Percentiles rank a stretch among this genome's conserved stretches.
Evolutionary conservation across 129 eudicot genomes (phyloP).

Genomic region (Rutidosis leptorrhynchoides): DNA sequence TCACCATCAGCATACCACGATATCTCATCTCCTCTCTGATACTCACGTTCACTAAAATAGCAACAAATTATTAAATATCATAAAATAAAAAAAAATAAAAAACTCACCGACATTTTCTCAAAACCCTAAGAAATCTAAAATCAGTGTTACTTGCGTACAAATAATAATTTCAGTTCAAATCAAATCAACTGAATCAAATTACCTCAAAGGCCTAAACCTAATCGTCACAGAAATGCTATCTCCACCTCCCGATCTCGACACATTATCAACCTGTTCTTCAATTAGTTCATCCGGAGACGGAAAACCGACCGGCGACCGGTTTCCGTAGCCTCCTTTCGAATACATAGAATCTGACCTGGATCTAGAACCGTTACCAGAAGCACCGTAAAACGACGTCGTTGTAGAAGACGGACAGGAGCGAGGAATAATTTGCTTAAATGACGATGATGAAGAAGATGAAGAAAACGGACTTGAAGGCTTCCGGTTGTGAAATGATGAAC

Average conservation of each 20-base stretch:
- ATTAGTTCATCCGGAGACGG: constrained; percentile 59
- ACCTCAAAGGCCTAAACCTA: constrained; percentile 93
- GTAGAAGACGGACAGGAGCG: constrained; percentile 57
- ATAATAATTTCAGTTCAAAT: constrained; percentile 25
- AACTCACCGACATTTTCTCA: constrained; percentile 14
- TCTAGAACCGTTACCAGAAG: constrained; percentile 55
- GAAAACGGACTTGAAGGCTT: constrained; percentile 74
- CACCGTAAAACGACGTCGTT: constrained; percentile 40
- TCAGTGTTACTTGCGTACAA: not conserved
- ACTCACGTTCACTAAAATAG: constrained; percentile 75
- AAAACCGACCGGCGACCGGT: constrained; percentile 64
- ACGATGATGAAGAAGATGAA: constrained; percentile 60
- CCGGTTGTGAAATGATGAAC: constrained; percentile 62
- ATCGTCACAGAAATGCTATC: constrained; percentile 91
- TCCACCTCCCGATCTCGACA: constrained; percentile 61
- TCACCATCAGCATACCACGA: constrained; percentile 93
- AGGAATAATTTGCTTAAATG: constrained; percentile 54
- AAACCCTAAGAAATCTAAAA: constrained; percentile 35
- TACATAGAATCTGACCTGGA: constrained; percentile 52
- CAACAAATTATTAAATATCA: constrained; percentile 30
- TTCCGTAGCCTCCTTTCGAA: constrained; percentile 41
- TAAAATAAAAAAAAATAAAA: not conserved
- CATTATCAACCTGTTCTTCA: constrained; percentile 50
- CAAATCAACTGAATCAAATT: constrained; percentile 24
- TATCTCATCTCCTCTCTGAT: constrained; percentile 80